phyloP scores from a whole-genome alignment of 1,284 basidiomycete genomes.

The Rhodotorula sp. region DNA sequence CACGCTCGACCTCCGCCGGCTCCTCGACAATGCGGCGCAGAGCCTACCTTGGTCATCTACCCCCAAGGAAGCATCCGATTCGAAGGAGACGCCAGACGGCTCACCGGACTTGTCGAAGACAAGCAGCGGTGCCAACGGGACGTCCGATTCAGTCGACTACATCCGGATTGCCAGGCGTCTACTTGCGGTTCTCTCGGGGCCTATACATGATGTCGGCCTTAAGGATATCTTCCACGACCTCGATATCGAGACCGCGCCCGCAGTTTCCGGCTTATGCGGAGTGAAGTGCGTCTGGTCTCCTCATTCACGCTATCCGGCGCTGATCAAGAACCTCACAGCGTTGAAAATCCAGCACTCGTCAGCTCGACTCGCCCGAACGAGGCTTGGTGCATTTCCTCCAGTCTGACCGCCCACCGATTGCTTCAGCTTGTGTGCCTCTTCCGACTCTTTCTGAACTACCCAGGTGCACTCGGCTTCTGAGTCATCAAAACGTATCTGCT shows the following conservation, averaged over 20 bases:
- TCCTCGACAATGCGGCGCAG: slow-evolving; percentile 8
- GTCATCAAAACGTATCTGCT: slow-evolving; percentile 17
- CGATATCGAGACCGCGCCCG: slow-evolving; percentile 29
- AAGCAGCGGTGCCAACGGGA: neutral
- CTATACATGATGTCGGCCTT: slow-evolving; percentile 52
- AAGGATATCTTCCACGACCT: slow-evolving; percentile 62
- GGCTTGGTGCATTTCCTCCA: slow-evolving; percentile 59
- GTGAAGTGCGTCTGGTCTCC: too few species aligned
- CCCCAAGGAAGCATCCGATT: neutral
- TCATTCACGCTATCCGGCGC: too few species aligned
- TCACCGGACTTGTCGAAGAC: neutral
- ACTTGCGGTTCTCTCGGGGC: neutral
- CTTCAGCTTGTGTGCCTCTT: slow-evolving; percentile 67
- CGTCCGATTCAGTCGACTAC: neutral
- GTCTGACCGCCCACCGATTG: slow-evolving; percentile 66
- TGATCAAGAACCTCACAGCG: neutral
- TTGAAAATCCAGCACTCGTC: neutral
- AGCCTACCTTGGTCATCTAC: neutral
- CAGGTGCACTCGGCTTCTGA: slow-evolving; percentile 55
- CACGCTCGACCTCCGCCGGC: slow-evolving; percentile 15
- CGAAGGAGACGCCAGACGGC: neutral
- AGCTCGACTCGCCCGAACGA: too few species aligned
- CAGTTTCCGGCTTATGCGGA: too few species aligned
- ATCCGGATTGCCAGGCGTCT: neutral
- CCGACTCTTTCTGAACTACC: slow-evolving; percentile 67